Base-by-base conservation (phyloP, 2,329 filamentous ascomycete species). In the Phialophora verrucosa region DNA sequence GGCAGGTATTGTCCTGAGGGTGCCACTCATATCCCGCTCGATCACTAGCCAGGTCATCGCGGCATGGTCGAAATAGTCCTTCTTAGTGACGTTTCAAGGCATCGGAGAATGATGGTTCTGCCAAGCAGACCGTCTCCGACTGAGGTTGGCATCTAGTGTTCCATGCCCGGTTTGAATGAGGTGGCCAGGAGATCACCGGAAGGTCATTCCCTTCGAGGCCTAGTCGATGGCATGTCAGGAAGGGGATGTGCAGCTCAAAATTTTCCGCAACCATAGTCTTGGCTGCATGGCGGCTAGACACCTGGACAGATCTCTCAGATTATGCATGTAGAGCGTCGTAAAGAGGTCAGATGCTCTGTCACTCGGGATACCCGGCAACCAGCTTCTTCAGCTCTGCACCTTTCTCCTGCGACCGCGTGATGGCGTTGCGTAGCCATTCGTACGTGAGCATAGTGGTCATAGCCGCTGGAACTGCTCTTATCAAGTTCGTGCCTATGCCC, bases 391-490 rank as follows among this genome's bases (percentile, higher is more conserved):
- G 58, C 62, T 69, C 47, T 38, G 64, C 69, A 17, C 71, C 71
- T 38, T 87, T 84, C 65, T 82, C 79, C 73, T 88, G 86, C 63
- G 87, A 71, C 62, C 78, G 80, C 59, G 82, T 81, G 62, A 88
- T 81, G 17, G 80, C 76, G 66, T 84, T 84, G 71, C 84, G 83
- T 65, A 90, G 77, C 71, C 90, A 95, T 80, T 99, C 95, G 76
- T 97, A 99, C 12, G 94, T 98, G 76, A 98, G 84, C 90, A 99
- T 96, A 2, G 95, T 99, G 29, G 96, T 97, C 74, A 96, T 96
- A 23, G 95, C 94, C 25, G 95, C 93, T 35, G 95, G 95, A 12
- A 99, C 90, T 7, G 95, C 95, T 64, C 95, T 87, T 83, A 98
- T 92, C 88, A 99, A 91, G 80, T 99, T 99, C 57, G 94, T 97